A percentile compares a stretch with the other conserved stretches of the same genome.
phyloP scores from a whole-genome alignment of 345 rosid species.

The Brassica cretica region DNA sequence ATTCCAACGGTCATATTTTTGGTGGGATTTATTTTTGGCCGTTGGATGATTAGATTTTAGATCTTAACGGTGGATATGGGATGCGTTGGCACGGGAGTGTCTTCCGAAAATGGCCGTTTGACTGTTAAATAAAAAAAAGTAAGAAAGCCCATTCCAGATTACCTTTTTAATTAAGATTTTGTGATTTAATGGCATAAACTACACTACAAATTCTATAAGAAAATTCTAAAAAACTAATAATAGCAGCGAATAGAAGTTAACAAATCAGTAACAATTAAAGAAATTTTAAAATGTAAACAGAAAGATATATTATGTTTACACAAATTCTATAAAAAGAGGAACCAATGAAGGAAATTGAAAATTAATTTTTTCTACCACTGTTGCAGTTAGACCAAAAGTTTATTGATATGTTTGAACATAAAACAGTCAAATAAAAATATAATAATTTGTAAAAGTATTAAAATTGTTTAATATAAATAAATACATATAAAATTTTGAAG shows the following conservation, averaged over 20 bases:
- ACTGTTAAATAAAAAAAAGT: constrained; percentile 20
- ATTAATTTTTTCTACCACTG: background rate
- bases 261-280: no score
- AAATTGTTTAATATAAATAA: no score
- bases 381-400: background rate
- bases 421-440: no score
- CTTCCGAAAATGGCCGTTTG: constrained; percentile 23
- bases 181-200: background rate
- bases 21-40: background rate
- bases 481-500: background rate
- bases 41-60: constrained; percentile 25
- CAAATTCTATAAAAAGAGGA: background rate
- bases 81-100: constrained; percentile 26
- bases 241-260: no score
- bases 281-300: background rate
- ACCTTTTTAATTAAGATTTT: background rate
- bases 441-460: background rate
- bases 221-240: no score
- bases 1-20: constrained; percentile 42
- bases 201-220: no score
- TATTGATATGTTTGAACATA: background rate
- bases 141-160: constrained; percentile 6
- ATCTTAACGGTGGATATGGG: constrained; percentile 27
- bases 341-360: background rate
- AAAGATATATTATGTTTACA: background rate